Evolutionary conservation across 352 stramenopile genomes (phyloP).

Genomic region (Lagenidium giganteum): DNA sequence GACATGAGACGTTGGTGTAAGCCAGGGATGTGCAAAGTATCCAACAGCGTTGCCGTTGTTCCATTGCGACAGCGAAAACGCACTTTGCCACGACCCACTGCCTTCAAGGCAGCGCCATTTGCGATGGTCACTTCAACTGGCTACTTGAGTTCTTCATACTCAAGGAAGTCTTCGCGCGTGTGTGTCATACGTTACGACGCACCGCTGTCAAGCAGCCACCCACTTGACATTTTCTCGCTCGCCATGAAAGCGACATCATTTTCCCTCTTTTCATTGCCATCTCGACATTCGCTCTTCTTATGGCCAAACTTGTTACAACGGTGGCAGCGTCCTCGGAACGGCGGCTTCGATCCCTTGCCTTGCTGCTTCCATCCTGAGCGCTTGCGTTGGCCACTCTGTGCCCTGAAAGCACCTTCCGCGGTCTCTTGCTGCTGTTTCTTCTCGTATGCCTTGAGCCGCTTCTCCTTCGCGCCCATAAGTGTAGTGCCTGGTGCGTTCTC

Average conservation of each 20-base stretch:
- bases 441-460: constrained; percentile 17
- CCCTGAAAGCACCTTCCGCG: constrained; percentile 4
- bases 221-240: not conserved
- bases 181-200: constrained; percentile 14
- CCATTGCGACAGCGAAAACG: not conserved
- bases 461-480: constrained; percentile 22
- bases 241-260: constrained; percentile 5
- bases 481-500: constrained; percentile 12
- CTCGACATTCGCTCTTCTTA: constrained; percentile 3
- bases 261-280: not conserved
- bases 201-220: constrained; percentile 13
- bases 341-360: not conserved
- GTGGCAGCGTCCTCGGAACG: not conserved
- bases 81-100: constrained; percentile 1
- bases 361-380: not conserved
- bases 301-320: constrained; percentile 2
- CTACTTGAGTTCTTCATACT: not conserved
- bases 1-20: constrained; percentile 14
- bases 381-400: not conserved
- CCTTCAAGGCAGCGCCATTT: constrained; percentile 8
- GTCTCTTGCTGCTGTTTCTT: not conserved
- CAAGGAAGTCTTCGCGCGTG: constrained; percentile 6
- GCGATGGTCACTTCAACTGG: constrained; percentile 12
- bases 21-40: constrained; percentile 10
- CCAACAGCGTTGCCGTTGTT: constrained; percentile 2